phyloP scores from a whole-genome alignment of 2,329 filamentous ascomycete species.

The Neodidymelliopsis sp. region DNA sequence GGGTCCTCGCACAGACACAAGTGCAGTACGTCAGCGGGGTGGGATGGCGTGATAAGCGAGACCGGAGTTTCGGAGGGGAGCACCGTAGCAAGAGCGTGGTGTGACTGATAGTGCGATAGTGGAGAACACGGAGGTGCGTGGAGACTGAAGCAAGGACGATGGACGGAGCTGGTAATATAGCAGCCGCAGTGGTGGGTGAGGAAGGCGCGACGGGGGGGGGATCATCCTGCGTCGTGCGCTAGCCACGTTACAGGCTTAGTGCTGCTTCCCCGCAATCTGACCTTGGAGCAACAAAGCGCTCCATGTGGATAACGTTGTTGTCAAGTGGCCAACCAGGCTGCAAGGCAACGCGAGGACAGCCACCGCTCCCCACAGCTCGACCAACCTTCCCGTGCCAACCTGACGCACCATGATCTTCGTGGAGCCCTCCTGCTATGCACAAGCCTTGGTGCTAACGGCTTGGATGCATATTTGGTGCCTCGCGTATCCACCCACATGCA shows the following conservation, averaged over 20 bases:
- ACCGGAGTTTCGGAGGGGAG: slow-evolving; percentile 18
- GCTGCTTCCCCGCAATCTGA: slow-evolving; percentile 45
- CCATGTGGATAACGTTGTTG: slow-evolving; percentile 25
- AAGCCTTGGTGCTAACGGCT: slow-evolving; percentile 26
- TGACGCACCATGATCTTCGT: slow-evolving; percentile 32
- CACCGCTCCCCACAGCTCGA: slow-evolving; percentile 29
- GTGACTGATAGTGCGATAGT: slow-evolving; percentile 16
- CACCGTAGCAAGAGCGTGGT: slow-evolving; percentile 25
- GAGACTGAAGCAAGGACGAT: slow-evolving; percentile 18
- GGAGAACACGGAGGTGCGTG: slow-evolving; percentile 14
- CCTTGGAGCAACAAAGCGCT: slow-evolving; percentile 34
- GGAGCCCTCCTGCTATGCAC: slow-evolving; percentile 23
- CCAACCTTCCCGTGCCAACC: slow-evolving; percentile 29
- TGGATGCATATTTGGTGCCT: slow-evolving; percentile 21
- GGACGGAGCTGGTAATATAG: slow-evolving; percentile 36
- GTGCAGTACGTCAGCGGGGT: slow-evolving; percentile 36
- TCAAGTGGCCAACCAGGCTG: slow-evolving; percentile 12
- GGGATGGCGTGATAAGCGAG: slow-evolving; percentile 37
- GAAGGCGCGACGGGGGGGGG: slow-evolving; percentile 12
- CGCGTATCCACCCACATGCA: slow-evolving; percentile 15
- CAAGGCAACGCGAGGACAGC: slow-evolving; percentile 1
- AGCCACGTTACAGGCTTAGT: slow-evolving; percentile 25
- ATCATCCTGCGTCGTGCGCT: slow-evolving; percentile 6
- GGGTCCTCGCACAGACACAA: slow-evolving; percentile 21
- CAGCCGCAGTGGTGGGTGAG: slow-evolving; percentile 21